Percentiles rank a stretch among this genome's conserved stretches.
phyloP scores from a whole-genome alignment of 352 stramenopile species.

The Blastocystis sp. region DNA sequence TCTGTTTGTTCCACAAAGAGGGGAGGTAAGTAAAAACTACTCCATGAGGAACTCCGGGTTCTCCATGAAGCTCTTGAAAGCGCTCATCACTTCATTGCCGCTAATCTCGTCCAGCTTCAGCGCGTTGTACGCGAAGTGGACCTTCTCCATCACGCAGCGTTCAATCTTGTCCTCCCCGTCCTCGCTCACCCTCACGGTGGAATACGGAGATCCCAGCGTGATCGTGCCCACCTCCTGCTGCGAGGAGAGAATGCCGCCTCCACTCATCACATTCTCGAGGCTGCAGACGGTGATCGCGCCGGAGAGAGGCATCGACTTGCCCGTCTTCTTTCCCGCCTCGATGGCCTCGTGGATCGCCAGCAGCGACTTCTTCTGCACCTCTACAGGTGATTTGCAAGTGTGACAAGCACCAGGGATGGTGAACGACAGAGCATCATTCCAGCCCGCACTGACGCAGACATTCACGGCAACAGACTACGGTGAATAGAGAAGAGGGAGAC shows the following conservation, averaged over 20 bases:
- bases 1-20: not conserved
- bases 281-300: constrained; percentile 21
- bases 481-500: not conserved
- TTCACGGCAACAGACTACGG: constrained; percentile 38
- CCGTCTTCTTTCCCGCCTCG: not conserved
- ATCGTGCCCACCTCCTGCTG: constrained; percentile 27
- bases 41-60: constrained; percentile 48
- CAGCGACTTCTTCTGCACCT: constrained; percentile 32
- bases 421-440: not conserved
- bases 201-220: constrained; percentile 12
- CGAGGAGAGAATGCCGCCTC: constrained; percentile 30
- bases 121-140: constrained; percentile 36
- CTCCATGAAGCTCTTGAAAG: constrained; percentile 47
- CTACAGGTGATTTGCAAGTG: not conserved
- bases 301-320: not conserved
- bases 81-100: not conserved
- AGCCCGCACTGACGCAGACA: not conserved
- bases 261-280: constrained; percentile 23
- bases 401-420: not conserved
- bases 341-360: constrained; percentile 47
- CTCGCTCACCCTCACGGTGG: constrained; percentile 20
- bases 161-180: constrained; percentile 1
- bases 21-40: not conserved
- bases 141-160: not conserved
- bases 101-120: constrained; percentile 26